Evolutionary conservation across 768 basidiomycete genomes (phyloP), one percentile per base, ranked within the genome.

Genomic region (Auricularia auricula-judae): DNA sequence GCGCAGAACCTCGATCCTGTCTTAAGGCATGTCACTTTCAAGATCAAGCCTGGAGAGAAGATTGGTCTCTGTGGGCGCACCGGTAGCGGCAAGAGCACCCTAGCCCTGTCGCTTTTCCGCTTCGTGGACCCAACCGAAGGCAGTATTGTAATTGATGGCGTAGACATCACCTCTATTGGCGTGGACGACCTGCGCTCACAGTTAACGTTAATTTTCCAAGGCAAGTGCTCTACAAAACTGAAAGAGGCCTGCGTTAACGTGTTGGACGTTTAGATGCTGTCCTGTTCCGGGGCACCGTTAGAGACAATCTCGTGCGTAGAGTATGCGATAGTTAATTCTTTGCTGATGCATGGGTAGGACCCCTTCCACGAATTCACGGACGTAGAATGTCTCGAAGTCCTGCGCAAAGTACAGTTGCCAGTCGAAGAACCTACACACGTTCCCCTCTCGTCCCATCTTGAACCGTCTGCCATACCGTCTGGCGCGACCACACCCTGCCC

Each of bases 1-100:
- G 84, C 83, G 10, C 79, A 84, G 1, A 81, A 83, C 67, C 75
- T 89, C 0, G 84, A 85, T 0, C 73, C 82, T 4, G 87, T 85
- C 12, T 73, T 90, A 63, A 81, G 81, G 64, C 74, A 76, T 3
- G 63, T 89, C 21, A 82, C 83, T 3, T 87, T 89, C 73, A 77
- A 76, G 7, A 78, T 89, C 21, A 79, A 76, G 11, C 81, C 86
- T 2, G 74, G 79, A 16, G 86, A 88, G 73, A 89, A 87, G 73
- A 80, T 89, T 65, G 88, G 87, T 1, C 78, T 90, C 21, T 86
- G 84, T n/a, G 66, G 66, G 8, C 43, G 63, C 21, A 59, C 63
- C 4, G 63, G 63, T 8, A 59, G 54, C 34, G 63, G 63, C 23
- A 64, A 64, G 54, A 39, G 36, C 36, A 58, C 63, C 47, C 65